These are phyloP conservation scores for Phyllosticta citribraziliensis DNA, from an alignment of 2,329 filamentous ascomycete genomes.

Conservation along the genomic window DNA sequence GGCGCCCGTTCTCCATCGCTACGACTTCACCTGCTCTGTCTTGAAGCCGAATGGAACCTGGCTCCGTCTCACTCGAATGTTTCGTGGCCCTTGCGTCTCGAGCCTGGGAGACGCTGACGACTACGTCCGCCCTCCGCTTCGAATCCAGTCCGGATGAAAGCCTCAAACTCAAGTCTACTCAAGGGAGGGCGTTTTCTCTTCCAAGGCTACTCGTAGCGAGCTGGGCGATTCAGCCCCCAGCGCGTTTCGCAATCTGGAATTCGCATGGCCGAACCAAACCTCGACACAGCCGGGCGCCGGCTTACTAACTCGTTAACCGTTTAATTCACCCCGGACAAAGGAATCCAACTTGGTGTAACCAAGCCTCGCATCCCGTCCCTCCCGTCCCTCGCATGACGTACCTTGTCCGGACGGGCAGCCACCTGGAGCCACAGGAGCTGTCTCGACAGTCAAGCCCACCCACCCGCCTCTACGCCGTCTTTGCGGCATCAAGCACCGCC, in stretches of 20 bases:
- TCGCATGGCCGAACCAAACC: neutral
- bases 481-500: slow-evolving; percentile 30
- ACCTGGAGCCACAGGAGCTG: neutral
- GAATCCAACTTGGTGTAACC: neutral
- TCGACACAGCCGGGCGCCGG: neutral
- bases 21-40: neutral
- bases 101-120: neutral
- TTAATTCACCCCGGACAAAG: neutral
- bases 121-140: neutral
- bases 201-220: neutral
- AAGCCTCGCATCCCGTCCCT: neutral
- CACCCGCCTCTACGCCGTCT: slow-evolving; percentile 11
- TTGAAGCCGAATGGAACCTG: neutral
- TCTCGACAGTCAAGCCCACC: neutral
- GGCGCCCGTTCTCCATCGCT: neutral
- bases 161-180: neutral
- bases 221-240: neutral
- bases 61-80: neutral
- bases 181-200: neutral
- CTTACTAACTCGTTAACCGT: neutral
- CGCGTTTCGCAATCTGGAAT: neutral
- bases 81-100: neutral
- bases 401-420: neutral
- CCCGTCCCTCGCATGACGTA: too few relatives aligned
- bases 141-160: neutral